Evolutionary conservation across 164 flowering plant species (phyloP).

Genomic region (Kalanchoe fedtschenkoi): DNA sequence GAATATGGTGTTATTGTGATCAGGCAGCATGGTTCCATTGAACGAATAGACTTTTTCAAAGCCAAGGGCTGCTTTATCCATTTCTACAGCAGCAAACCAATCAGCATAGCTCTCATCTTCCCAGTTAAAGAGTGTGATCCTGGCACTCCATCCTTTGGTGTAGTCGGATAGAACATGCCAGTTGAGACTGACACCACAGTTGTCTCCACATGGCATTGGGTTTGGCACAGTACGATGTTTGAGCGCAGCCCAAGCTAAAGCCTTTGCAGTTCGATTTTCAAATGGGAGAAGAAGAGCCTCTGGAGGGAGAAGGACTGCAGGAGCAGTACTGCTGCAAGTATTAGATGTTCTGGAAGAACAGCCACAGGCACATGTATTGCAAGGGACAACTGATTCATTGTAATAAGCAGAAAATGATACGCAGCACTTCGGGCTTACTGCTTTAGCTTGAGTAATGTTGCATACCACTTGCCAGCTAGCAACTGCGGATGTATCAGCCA

Average conservation of each 20-base stretch:
- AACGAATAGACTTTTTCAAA: conserved; percentile 11
- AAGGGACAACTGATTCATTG: conserved; percentile 37
- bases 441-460: conserved; percentile 35
- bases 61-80: conserved; percentile 9
- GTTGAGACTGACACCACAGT: conserved; percentile 53
- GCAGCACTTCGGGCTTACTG: conserved; percentile 19
- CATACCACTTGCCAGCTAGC: conserved; percentile 35
- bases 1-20: conserved; percentile 5
- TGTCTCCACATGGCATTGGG: conserved; percentile 45
- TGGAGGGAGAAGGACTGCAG: conserved; percentile 33
- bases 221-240: conserved; percentile 23
- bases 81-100: conserved; percentile 12
- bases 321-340: conserved; percentile 29
- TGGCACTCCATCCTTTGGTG: conserved; percentile 39
- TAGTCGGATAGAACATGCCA: conserved; percentile 49
- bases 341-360: conserved; percentile 16
- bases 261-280: conserved; percentile 34
- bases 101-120: conserved; percentile 8
- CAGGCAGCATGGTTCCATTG: conserved; percentile 9
- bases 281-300: conserved; percentile 42
- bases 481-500: conserved; percentile 25
- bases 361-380: conserved; percentile 56
- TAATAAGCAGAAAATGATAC: conserved; percentile 33
- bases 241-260: conserved; percentile 24
- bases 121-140: conserved; percentile 21